These are phyloP conservation scores for Barnettozyma wickerhamii DNA, from an alignment of 805 yeast species.

Conservation along the genomic window DNA sequence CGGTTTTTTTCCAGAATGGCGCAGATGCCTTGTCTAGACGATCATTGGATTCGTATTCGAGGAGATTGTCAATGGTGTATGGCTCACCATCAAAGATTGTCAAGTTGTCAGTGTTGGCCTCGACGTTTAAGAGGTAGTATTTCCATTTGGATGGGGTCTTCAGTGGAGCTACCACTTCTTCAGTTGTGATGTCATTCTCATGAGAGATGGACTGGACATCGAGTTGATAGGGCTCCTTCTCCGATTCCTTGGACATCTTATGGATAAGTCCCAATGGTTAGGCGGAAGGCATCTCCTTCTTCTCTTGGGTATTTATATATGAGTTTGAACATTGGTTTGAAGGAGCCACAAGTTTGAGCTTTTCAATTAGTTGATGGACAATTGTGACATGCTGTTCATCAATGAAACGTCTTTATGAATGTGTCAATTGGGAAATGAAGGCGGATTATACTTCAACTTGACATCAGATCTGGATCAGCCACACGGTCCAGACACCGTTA, in stretches of 20 bases:
- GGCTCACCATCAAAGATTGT: constrained; percentile 10
- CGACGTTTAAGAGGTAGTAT: not conserved
- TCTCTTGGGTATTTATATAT: no score
- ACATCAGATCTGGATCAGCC: no score
- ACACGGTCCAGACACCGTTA: no score
- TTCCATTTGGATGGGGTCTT: not conserved
- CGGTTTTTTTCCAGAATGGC: constrained; percentile 8
- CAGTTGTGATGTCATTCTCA: not conserved
- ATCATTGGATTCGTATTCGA: constrained; percentile 3
- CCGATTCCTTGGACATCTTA: not conserved
- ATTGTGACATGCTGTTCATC: no score
- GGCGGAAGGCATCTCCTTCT: no score
- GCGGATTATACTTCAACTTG: no score
- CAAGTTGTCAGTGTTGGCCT: not conserved
- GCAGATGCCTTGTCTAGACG: constrained; percentile 3
- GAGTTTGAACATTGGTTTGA: no score
- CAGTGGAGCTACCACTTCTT: not conserved
- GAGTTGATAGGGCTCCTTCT: not conserved
- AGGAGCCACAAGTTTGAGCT: no score
- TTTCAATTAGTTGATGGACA: no score
- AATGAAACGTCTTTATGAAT: no score
- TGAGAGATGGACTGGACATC: not conserved
- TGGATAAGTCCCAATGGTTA: no score
- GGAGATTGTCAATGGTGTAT: constrained; percentile 7
- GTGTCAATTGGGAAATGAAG: no score